phyloP scores from a whole-genome alignment of 1,284 basidiomycete species.

The Anthracocystis setariae region DNA sequence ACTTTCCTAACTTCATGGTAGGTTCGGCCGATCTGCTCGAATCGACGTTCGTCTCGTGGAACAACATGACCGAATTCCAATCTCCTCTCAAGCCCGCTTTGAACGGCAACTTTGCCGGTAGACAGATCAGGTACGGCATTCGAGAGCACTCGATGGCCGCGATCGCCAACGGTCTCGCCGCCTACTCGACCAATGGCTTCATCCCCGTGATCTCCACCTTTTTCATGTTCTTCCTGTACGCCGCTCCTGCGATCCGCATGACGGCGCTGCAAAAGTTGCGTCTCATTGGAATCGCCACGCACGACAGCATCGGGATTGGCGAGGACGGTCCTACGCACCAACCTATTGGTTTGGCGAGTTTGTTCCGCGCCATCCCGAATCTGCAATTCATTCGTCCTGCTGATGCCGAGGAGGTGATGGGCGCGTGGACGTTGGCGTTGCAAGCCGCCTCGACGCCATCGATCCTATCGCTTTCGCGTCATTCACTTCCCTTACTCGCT shows the following conservation, averaged over 20 bases:
- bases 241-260: constrained; percentile 86
- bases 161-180: constrained; percentile 85
- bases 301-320: constrained; percentile 68
- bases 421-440: constrained; percentile 83
- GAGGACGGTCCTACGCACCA: constrained; percentile 97
- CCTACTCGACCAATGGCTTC: constrained; percentile 78
- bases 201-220: constrained; percentile 73
- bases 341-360: constrained; percentile 85
- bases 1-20: constrained; percentile 79
- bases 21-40: constrained; percentile 91
- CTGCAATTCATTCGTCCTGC: constrained; percentile 77
- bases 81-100: constrained; percentile 80
- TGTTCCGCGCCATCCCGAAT: constrained; percentile 90
- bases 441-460: constrained; percentile 80
- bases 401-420: constrained; percentile 92
- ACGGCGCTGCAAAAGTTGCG: constrained; percentile 87
- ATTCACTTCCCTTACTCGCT: constrained; percentile 91
- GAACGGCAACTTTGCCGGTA: constrained; percentile 80
- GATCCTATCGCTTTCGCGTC: constrained; percentile 81
- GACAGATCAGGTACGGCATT: constrained; percentile 93
- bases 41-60: constrained; percentile 84
- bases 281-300: constrained; percentile 87
- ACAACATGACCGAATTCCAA: constrained; percentile 87
- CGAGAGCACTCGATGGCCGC: constrained; percentile 96
- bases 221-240: constrained; percentile 90